These are phyloP conservation scores for Lanmaoa pseudosensibilis DNA, from an alignment of 768 basidiomycete genomes.

Conservation along the genomic window DNA sequence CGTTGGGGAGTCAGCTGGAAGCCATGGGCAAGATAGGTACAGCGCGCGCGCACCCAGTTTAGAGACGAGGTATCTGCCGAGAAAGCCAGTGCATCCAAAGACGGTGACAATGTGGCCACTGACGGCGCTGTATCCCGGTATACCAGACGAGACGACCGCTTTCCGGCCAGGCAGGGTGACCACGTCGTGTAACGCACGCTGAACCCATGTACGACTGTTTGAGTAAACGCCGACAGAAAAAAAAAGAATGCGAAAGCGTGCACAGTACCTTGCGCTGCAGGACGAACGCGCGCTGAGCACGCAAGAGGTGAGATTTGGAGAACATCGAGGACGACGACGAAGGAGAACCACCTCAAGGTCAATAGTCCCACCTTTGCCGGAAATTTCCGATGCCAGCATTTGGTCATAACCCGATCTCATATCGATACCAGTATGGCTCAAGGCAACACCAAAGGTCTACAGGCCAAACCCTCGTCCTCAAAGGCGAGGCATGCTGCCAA, in stretches of 20 bases:
- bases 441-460: conserved; percentile 81
- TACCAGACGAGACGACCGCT: conserved; percentile 73
- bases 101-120: conserved; percentile 94
- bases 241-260: not conserved
- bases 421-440: conserved; percentile 57
- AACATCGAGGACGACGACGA: conserved; percentile 37
- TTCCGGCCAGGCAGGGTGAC: conserved; percentile 56
- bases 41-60: conserved; percentile 69
- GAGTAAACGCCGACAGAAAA: not conserved
- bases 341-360: not conserved
- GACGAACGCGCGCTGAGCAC: conserved; percentile 51
- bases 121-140: conserved; percentile 81
- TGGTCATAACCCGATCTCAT: not conserved
- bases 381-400: conserved; percentile 20
- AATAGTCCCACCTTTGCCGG: conserved; percentile 19
- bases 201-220: conserved; percentile 6
- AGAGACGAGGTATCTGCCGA: conserved; percentile 90
- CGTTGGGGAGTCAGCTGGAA: not conserved
- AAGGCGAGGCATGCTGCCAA: conserved; percentile 58
- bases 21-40: not conserved
- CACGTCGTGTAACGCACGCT: conserved; percentile 79
- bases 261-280: conserved; percentile 45
- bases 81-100: conserved; percentile 94
- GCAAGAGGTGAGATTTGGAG: conserved; percentile 47
- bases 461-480: conserved; percentile 48